phyloP scores from a whole-genome alignment of 441 rosid species.

The Francoa sonchifolia region DNA sequence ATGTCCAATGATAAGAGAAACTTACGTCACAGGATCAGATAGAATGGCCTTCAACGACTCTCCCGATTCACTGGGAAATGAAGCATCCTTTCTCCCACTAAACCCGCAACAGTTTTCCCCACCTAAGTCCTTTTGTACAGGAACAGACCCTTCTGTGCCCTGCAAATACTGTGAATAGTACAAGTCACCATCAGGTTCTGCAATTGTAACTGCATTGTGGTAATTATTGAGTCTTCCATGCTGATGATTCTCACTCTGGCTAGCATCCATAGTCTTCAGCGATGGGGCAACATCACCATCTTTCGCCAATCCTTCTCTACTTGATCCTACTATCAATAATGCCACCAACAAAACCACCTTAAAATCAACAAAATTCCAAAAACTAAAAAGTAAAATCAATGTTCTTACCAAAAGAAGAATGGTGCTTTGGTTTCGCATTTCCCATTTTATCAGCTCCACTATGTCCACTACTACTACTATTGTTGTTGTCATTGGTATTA shows the following conservation, averaged over 20 bases:
- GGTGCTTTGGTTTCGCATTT: slow-evolving; percentile 28
- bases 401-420: slow-evolving; percentile 24
- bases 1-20: slow-evolving; percentile 1
- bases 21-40: slow-evolving; percentile 79
- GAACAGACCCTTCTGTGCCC: slow-evolving; percentile 29
- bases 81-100: slow-evolving; percentile 62
- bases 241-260: slow-evolving; percentile 13
- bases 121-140: slow-evolving; percentile 38
- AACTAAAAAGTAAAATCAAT: background rate
- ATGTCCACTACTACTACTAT: slow-evolving; percentile 12
- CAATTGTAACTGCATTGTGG: slow-evolving; percentile 29
- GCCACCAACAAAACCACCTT: slow-evolving; percentile 6
- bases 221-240: slow-evolving; percentile 20
- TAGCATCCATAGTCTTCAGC: slow-evolving; percentile 1
- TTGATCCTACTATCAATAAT: slow-evolving; percentile 14
- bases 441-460: slow-evolving; percentile 21
- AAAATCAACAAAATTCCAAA: slow-evolving; percentile 2
- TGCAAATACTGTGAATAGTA: slow-evolving; percentile 47
- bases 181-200: slow-evolving; percentile 47
- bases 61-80: slow-evolving; percentile 40
- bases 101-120: slow-evolving; percentile 47
- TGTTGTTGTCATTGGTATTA: slow-evolving; percentile 15
- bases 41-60: slow-evolving; percentile 60
- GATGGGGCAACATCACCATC: slow-evolving; percentile 16
- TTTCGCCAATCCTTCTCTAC: slow-evolving; percentile 33